Evolutionary conservation across 306 rosid species (phyloP), one percentile per base, ranked within the genome.

Genomic region (Cucurbita maxima): DNA sequence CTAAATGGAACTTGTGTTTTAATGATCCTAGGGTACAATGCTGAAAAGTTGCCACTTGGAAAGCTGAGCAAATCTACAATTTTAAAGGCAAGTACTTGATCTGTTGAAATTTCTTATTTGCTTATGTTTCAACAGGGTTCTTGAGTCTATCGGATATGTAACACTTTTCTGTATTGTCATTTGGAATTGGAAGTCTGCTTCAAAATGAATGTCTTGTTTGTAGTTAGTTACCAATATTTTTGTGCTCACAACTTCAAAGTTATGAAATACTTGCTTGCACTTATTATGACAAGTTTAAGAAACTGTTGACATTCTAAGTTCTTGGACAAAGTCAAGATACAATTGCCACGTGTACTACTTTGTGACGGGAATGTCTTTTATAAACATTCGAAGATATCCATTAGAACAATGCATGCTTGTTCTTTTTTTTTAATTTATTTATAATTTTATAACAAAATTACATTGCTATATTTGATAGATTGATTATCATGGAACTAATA

Each of bases 11-110:
- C 41, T 69, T 48, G 8, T 25, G 14, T 13, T 61, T 75, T 74
- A 3, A 51, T 54, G 79, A 36, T 71, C 81, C 69, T 70, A 94
- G 99, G 96, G 75, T 94, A 94, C 86, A 94, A 94, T 81, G 97
- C 99, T 44, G 86, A 89, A 75, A 94, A 94, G 83, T 81, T 91
- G 81, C 97, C 97, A 58, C 99, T 94, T 38, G 99, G 97, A 73
- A 94, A 89, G 85, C 95, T 91, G 61, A 89, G 99, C 86, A 94
- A 86, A 87, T 83, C 96, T 79, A 91, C 96, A 79, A 88, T 94
- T 85, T 79, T 83, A 62, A 94, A 88, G 96, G 99, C 85, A 76
- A 76, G 85, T 58, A 68, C 64, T 72, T 34, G 50, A 50, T 50
- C 36, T 51, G 61, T 75, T 43, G 40, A 20, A 55, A 40, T 56